phyloP scores from a whole-genome alignment of 768 basidiomycete species.

The Suillus variegatus region DNA sequence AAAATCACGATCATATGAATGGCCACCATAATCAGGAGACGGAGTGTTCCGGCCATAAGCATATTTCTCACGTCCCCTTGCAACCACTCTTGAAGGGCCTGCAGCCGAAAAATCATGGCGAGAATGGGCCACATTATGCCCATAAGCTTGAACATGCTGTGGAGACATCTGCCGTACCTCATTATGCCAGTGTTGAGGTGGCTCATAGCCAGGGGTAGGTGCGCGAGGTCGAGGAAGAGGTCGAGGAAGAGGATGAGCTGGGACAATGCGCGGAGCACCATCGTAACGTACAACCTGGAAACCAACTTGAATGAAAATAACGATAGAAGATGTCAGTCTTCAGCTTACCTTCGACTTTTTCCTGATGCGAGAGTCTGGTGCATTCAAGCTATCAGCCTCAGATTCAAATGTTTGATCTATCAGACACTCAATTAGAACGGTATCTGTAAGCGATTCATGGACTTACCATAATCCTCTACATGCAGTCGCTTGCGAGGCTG shows the following conservation, averaged over 20 bases:
- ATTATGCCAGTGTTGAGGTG: background rate
- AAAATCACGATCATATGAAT: background rate
- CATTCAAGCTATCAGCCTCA: background rate
- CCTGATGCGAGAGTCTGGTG: background rate
- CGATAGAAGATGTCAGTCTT: background rate
- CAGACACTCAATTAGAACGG: background rate
- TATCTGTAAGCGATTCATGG: background rate
- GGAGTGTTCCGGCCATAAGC: background rate
- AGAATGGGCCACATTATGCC: background rate
- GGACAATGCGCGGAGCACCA: background rate
- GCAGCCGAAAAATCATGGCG: background rate
- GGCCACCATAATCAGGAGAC: background rate
- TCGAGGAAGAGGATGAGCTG: background rate
- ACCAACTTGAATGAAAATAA: background rate
- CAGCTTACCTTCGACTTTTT: background rate
- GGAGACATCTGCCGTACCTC: background rate
- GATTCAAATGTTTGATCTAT: background rate
- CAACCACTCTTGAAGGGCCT: no score
- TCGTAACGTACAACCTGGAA: background rate
- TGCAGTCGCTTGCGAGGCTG: background rate
- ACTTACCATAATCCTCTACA: background rate
- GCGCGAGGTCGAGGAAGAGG: background rate
- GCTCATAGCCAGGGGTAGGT: background rate
- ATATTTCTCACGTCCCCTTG: no score
- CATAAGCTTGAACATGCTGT: background rate